Conservation (phyloP, 805 yeast species). For the Lipomyces mesembrius region DNA sequence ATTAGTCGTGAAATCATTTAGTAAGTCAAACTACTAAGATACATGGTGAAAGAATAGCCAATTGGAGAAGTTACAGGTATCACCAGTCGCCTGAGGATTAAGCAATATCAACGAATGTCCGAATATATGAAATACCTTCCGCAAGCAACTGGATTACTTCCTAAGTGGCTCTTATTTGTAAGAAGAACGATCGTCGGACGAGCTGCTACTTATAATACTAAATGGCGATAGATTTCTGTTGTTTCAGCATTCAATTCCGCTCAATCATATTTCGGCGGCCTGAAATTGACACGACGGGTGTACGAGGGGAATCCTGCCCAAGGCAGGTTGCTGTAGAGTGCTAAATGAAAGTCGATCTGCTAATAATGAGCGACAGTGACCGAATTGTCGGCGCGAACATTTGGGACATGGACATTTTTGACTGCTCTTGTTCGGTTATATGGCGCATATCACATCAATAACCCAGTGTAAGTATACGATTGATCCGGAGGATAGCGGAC, state of each 20-base stretch:
- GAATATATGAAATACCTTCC: conserved; percentile 48
- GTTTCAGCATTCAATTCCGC: conserved; percentile 91
- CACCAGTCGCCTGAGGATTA: background rate
- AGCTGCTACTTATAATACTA: background rate
- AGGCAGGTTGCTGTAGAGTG: conserved; percentile 47
- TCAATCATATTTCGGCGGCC: conserved; percentile 81
- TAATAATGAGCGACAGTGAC: conserved; percentile 45
- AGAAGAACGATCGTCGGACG: conserved; percentile 33
- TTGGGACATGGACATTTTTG: conserved; percentile 96
- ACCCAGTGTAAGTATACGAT: conserved; percentile 53
- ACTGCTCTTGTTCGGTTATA: conserved; percentile 82
- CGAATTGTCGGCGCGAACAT: conserved; percentile 85
- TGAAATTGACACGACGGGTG: conserved; percentile 75
- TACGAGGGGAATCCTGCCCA: conserved; percentile 67
- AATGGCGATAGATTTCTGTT: conserved; percentile 58
- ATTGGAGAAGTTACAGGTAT: background rate
- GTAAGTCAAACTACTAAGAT: too few species aligned
- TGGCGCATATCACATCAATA: conserved; percentile 77
- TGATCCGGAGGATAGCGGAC: background rate
- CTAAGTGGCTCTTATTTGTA: conserved; percentile 78
- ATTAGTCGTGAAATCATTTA: too few species aligned
- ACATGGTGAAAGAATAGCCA: background rate
- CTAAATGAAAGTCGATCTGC: background rate
- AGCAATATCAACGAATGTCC: conserved; percentile 12
- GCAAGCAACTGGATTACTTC: conserved; percentile 60